Evolutionary conservation across 805 yeast species (phyloP).

Genomic region (Nakazawaea sp.): DNA sequence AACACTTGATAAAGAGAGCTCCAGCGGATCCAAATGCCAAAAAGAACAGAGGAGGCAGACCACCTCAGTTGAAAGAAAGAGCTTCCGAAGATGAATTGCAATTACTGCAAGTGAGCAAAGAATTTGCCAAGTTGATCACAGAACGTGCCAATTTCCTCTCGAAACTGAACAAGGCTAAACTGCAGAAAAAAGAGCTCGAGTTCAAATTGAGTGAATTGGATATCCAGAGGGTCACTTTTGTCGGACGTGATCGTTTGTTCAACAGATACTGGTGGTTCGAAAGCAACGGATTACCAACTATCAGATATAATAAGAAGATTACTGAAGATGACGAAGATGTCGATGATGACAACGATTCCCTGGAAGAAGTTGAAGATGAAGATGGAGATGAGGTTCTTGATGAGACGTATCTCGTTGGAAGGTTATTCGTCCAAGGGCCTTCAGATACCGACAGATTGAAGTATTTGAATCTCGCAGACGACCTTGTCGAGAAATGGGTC

Average conservation of each 20-base stretch:
- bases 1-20: conserved; percentile 16
- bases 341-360: conserved; percentile 22
- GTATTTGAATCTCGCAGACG: conserved; percentile 24
- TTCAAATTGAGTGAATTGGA: conserved; percentile 61
- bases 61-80: conserved; percentile 20
- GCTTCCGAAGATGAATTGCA: conserved; percentile 28
- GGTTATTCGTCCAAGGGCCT: conserved; percentile 92
- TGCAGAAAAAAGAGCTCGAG: conserved; percentile 48
- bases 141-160: conserved; percentile 33
- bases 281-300: conserved; percentile 65
- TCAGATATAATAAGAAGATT: conserved; percentile 14
- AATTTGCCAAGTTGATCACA: conserved; percentile 36
- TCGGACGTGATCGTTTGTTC: conserved; percentile 79
- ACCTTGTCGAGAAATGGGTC: conserved; percentile 29
- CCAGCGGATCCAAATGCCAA: conserved; percentile 18
- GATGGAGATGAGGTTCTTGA: conserved; percentile 38
- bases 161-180: conserved; percentile 38
- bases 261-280: conserved; percentile 97
- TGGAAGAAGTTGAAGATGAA: conserved; percentile 32
- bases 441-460: conserved; percentile 32
- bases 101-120: conserved; percentile 32
- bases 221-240: conserved; percentile 62
- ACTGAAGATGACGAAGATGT: conserved; percentile 19
- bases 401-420: conserved; percentile 70
- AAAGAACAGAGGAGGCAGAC: conserved; percentile 20